Percentiles rank a stretch among this genome's conserved stretches.
Evolutionary conservation across 257 asterid genomes (phyloP).

Genomic region (Solanum habrochaites): DNA sequence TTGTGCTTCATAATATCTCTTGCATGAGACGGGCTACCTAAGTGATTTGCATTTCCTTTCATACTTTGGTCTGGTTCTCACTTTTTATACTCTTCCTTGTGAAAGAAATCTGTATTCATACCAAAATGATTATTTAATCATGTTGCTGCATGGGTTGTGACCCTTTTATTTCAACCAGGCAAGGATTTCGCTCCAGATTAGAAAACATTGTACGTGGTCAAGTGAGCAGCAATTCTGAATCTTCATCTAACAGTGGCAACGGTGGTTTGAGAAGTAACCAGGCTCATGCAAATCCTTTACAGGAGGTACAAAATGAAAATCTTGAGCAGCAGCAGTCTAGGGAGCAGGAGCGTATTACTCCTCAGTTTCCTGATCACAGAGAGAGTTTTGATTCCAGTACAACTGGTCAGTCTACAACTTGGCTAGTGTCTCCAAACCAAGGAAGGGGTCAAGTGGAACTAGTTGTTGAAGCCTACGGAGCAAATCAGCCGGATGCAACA

Average conservation of each 20-base stretch:
- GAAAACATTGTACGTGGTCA: slow-evolving; percentile 70
- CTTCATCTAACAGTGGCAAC: slow-evolving; percentile 25
- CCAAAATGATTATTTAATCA: neutral
- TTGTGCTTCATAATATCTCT: neutral
- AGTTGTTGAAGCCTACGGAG: slow-evolving; percentile 31
- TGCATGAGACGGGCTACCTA: neutral
- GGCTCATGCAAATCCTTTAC: slow-evolving; percentile 27
- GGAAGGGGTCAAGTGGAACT: slow-evolving; percentile 35
- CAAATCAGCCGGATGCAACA: slow-evolving; percentile 18
- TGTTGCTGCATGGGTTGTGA: neutral
- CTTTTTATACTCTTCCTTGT: neutral
- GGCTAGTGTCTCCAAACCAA: slow-evolving; percentile 27
- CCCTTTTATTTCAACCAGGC: slow-evolving; percentile 37
- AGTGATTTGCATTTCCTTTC: neutral
- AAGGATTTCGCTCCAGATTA: slow-evolving; percentile 76
- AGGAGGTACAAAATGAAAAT: slow-evolving; percentile 49
- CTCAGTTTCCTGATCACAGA: slow-evolving; percentile 24
- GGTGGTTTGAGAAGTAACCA: slow-evolving; percentile 33
- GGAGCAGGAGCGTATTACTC: slow-evolving; percentile 21
- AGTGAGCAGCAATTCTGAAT: slow-evolving; percentile 57
- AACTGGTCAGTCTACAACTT: slow-evolving; percentile 18
- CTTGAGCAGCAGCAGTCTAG: slow-evolving; percentile 16
- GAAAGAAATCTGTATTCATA: neutral
- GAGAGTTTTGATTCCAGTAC: slow-evolving; percentile 25
- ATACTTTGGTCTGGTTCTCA: neutral